Evolutionary conservation across 257 asterid genomes (phyloP).

Genomic region (Sherardia arvensis): DNA sequence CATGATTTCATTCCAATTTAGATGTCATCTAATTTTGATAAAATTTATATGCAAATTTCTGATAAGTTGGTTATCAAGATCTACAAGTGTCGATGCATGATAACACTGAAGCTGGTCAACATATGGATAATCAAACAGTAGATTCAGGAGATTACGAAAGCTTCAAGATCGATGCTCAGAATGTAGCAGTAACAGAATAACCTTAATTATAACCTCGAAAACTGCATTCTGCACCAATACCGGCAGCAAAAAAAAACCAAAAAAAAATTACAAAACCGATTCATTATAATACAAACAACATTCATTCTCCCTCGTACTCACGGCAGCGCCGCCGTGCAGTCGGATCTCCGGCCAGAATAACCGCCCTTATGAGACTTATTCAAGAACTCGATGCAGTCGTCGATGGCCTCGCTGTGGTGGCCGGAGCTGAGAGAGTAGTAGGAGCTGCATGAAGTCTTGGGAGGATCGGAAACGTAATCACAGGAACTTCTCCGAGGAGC

Average conservation of each 20-base stretch:
- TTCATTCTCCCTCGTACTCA: background rate
- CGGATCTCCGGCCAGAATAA: slow-evolving; percentile 5
- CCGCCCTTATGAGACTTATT: slow-evolving; percentile 34
- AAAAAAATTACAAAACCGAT: background rate
- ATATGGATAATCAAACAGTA: background rate
- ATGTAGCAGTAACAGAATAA: background rate
- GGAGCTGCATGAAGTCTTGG: slow-evolving; percentile 60
- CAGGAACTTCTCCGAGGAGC: slow-evolving; percentile 40
- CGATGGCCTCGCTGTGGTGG: slow-evolving; percentile 60
- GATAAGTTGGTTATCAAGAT: too few relatives aligned
- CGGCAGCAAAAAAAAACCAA: background rate
- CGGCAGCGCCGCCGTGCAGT: slow-evolving; percentile 1
- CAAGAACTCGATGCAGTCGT: slow-evolving; percentile 75
- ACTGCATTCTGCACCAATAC: background rate
- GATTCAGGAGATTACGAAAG: background rate
- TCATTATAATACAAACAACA: background rate
- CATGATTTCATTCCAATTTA: too few relatives aligned
- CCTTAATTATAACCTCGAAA: background rate
- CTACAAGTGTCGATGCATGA: background rate
- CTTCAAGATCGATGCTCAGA: background rate
- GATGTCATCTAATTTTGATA: too few relatives aligned
- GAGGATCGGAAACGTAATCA: slow-evolving; percentile 47
- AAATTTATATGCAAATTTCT: too few relatives aligned
- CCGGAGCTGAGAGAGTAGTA: slow-evolving; percentile 47
- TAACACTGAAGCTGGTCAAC: background rate